Evolutionary conservation across 1,284 basidiomycete species (phyloP).

Genomic region (Phaffia rhodozyma): DNA sequence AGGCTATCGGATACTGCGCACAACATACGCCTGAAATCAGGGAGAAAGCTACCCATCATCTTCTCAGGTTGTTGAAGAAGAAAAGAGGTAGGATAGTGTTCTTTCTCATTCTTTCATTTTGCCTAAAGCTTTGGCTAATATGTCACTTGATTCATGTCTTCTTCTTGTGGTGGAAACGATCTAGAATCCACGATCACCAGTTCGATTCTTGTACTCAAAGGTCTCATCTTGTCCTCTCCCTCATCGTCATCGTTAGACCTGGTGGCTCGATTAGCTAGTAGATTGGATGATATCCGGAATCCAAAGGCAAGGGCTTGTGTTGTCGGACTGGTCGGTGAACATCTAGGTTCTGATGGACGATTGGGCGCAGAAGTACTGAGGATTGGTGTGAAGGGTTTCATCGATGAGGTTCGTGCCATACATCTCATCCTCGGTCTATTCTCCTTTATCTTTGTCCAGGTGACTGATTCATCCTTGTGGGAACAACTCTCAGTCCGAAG

Average conservation of each 20-base stretch:
- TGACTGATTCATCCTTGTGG: neutral
- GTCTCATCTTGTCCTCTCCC: conserved; percentile 51
- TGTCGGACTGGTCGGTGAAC: conserved; percentile 82
- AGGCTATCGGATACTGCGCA: conserved; percentile 65
- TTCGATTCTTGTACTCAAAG: conserved; percentile 70
- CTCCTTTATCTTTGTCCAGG: neutral
- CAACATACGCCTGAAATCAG: conserved; percentile 52
- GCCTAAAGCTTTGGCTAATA: neutral
- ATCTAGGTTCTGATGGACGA: conserved; percentile 41
- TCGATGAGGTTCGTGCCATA: conserved; percentile 46
- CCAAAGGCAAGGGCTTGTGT: conserved; percentile 69
- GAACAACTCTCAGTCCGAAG: conserved; percentile 38
- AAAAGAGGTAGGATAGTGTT: conserved; percentile 45
- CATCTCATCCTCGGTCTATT: neutral
- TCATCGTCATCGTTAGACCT: conserved; percentile 37
- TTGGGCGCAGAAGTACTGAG: conserved; percentile 60
- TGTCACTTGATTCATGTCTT: conserved; percentile 3
- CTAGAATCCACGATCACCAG: conserved; percentile 58
- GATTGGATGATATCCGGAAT: conserved; percentile 65
- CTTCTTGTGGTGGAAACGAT: neutral
- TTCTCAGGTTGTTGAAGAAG: conserved; percentile 58
- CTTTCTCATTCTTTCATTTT: neutral
- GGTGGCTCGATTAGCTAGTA: conserved; percentile 57
- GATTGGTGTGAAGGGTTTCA: conserved; percentile 59
- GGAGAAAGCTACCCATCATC: conserved; percentile 55